Base-by-base conservation (phyloP, 2,329 filamentous ascomycete genomes). In the Thelonectria discophora region DNA sequence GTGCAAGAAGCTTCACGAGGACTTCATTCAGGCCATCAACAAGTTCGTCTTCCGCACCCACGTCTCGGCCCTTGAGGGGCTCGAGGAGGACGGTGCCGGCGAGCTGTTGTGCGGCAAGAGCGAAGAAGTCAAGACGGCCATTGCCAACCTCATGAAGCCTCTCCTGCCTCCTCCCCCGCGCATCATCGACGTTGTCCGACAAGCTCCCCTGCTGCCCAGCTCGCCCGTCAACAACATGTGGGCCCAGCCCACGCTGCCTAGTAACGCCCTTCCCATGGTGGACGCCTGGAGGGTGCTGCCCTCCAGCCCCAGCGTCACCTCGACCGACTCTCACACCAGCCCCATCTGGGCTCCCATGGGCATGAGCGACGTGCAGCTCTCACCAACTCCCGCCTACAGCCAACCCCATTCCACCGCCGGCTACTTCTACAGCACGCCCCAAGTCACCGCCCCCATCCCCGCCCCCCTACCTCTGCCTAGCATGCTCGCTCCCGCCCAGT, bases 1-100 rank as follows among this genome's bases (percentile, higher is more conserved):
- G 76, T 86, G 96, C 81, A 97, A 97, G 88, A 97, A 97, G 83
- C 85, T 98, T 72, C 95, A 98, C 77, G 93, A 97, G 63, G 93
- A 97, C 74, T 98, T 97, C 74, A 86, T 98, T 67, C 94, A 98
- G 81, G 92, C 94, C 68, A 90, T 94, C 82, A 99, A 99, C 87
- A 94, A 91, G 80, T 99, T 96, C 74, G 94, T 99, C 74, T 99
- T 91, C 81, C 90, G 93, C 74, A 94, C 94, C 15, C 88, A 92
- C 73, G 93, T 92, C 67, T 89, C 90, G 64, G 95, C 94, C 47
- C 86, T 99, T 55, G 95, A 99, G 80, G 95, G 95, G 59, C 85
- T 98, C 67, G 95, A 99, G 82, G 95, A 98, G 81, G 94, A 97
- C 73, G 95, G 95, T 64, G 92, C 91, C 49, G 95, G 95, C 65